A percentile compares a stretch with the other conserved stretches of the same genome.
These are phyloP conservation scores for Circinella minor DNA, from an alignment of 371 early-diverging fungal genomes.

Conservation along the genomic window DNA sequence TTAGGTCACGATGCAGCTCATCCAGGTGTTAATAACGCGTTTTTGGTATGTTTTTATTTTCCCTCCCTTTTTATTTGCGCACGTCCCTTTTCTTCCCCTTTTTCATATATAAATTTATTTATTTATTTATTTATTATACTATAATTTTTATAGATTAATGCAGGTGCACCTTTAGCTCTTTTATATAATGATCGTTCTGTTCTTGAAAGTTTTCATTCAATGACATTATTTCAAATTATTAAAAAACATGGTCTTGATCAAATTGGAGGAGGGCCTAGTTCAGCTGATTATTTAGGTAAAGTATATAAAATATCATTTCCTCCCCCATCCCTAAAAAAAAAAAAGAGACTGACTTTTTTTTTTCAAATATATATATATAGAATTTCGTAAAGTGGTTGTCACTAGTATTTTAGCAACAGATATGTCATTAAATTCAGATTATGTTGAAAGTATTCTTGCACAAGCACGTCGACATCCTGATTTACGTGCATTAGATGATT, in stretches of 20 bases:
- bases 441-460: slow-evolving; percentile 68
- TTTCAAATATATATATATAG: slow-evolving; percentile 24
- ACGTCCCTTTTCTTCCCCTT: neutral
- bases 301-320: too few relatives aligned
- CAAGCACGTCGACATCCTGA: slow-evolving; percentile 43
- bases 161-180: slow-evolving; percentile 79
- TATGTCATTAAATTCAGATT: slow-evolving; percentile 79
- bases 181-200: slow-evolving; percentile 92
- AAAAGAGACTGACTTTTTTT: neutral
- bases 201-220: slow-evolving; percentile 92
- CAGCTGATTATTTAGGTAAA: slow-evolving; percentile 39
- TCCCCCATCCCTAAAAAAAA: neutral
- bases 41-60: slow-evolving; percentile 53
- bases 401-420: slow-evolving; percentile 81
- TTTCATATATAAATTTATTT: neutral
- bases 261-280: slow-evolving; percentile 22
- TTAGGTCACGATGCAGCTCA: slow-evolving; percentile 87
- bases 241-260: slow-evolving; percentile 63
- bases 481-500: slow-evolving; percentile 15
- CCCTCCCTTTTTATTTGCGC: neutral
- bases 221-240: slow-evolving; percentile 84
- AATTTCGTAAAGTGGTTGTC: slow-evolving; percentile 69
- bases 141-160: slow-evolving; percentile 58
- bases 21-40: slow-evolving; percentile 84
- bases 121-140: neutral